These are phyloP conservation scores for Fennellomyces sp. DNA, from an alignment of 371 early-diverging fungal species.

Conservation along the genomic window DNA sequence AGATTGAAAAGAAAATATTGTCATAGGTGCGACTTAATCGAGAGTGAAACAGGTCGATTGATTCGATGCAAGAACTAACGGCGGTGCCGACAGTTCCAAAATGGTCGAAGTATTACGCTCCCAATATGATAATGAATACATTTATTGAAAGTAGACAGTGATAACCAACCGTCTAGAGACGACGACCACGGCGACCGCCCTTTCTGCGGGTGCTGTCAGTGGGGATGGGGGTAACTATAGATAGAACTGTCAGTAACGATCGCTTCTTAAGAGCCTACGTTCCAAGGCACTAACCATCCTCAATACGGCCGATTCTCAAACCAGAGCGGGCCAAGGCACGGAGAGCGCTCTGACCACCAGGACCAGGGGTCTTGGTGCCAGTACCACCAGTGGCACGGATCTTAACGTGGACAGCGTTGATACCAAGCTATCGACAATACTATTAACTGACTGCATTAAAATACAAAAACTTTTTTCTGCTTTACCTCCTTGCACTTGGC, in stretches of 20 bases:
- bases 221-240: constrained; percentile 99
- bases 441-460: no score
- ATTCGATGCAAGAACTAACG: neutral
- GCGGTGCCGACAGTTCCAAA: neutral
- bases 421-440: constrained; percentile 88
- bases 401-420: constrained; percentile 99
- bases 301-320: constrained; percentile 98
- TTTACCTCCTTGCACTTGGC: constrained; percentile 93
- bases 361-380: constrained; percentile 99
- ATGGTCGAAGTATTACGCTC: neutral
- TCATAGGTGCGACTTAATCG: no score
- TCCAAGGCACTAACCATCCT: no score
- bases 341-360: constrained; percentile 99
- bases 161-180: constrained; percentile 78
- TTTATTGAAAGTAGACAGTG: neutral
- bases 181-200: constrained; percentile 99
- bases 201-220: constrained; percentile 99
- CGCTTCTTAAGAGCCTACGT: no score
- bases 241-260: no score
- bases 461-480: neutral
- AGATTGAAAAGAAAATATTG: no score
- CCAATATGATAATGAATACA: constrained; percentile 1
- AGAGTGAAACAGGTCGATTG: no score
- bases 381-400: constrained; percentile 99
- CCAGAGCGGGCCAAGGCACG: constrained; percentile 99